Percentiles rank a stretch among this genome's conserved stretches.
These are phyloP conservation scores for Epicoccum nigrum DNA, from an alignment of 2,329 filamentous ascomycete genomes.

Conservation along the genomic window DNA sequence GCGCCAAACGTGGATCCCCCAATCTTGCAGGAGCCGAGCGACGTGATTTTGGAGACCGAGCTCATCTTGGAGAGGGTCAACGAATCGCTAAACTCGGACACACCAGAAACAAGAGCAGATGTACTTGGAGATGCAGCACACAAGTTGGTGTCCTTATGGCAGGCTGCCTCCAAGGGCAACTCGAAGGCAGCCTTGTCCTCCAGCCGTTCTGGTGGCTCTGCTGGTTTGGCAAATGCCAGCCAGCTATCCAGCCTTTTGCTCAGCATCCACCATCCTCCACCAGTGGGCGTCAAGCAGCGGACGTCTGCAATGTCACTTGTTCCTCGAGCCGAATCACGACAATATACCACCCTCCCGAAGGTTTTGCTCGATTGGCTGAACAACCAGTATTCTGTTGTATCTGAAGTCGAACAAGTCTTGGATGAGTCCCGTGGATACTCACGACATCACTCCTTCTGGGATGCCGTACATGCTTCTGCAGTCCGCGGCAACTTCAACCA, in stretches of 20 bases:
- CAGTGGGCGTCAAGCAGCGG: conserved; percentile 30
- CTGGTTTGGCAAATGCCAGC: conserved; percentile 73
- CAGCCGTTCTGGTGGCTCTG: conserved; percentile 55
- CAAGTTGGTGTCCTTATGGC: conserved; percentile 49
- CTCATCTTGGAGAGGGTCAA: conserved; percentile 61
- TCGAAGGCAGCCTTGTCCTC: conserved; percentile 22
- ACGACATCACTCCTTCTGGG: conserved; percentile 81
- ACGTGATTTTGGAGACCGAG: conserved; percentile 78
- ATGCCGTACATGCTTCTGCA: conserved; percentile 71
- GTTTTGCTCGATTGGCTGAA: conserved; percentile 85
- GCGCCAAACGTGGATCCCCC: conserved; percentile 64
- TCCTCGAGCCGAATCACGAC: conserved; percentile 27
- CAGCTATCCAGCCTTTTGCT: conserved; percentile 81
- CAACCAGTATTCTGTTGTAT: conserved; percentile 71
- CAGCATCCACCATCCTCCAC: conserved; percentile 71
- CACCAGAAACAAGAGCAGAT: conserved; percentile 35
- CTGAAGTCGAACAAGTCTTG: conserved; percentile 70
- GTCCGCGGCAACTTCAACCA: conserved; percentile 75
- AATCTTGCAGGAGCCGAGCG: conserved; percentile 69
- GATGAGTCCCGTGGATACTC: conserved; percentile 73
- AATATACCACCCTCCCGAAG: conserved; percentile 67
- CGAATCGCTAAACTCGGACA: conserved; percentile 40
- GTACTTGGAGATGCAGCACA: conserved; percentile 37
- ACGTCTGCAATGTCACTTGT: conserved; percentile 34
- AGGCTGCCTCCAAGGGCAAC: conserved; percentile 56